A percentile compares a stretch with the other conserved stretches of the same genome.
These are phyloP conservation scores for Penicillium silybi DNA, from an alignment of 495 filamentous ascomycete genomes.

Conservation along the genomic window DNA sequence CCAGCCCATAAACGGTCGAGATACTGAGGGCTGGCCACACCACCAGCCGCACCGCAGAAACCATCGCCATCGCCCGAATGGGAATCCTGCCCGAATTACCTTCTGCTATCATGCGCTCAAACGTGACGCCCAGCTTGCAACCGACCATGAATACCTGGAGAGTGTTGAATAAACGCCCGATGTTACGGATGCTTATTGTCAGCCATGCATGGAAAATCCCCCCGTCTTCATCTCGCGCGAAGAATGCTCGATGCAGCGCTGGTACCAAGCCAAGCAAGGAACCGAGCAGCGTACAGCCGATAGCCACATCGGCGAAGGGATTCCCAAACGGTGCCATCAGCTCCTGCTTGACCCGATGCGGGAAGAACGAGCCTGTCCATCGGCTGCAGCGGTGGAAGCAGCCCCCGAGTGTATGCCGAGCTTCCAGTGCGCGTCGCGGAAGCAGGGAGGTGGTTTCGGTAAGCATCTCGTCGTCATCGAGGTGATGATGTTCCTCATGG, in stretches of 20 bases:
- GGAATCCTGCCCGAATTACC: too few species aligned
- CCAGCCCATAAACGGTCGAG: constrained; percentile 57
- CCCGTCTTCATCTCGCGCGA: background rate
- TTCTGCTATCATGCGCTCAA: too few species aligned
- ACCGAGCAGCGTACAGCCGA: background rate
- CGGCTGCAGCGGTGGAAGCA: constrained; percentile 1
- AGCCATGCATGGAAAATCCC: background rate
- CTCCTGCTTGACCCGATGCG: background rate
- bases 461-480: constrained; percentile 26
- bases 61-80: constrained; percentile 32
- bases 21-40: constrained; percentile 64
- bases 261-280: background rate
- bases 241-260: background rate
- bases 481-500: constrained; percentile 7
- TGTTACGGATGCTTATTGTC: background rate
- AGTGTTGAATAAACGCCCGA: background rate
- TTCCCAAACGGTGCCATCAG: background rate
- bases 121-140: too few species aligned
- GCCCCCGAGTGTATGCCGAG: constrained; percentile 1
- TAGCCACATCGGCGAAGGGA: background rate
- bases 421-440: background rate
- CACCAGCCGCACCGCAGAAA: constrained; percentile 61
- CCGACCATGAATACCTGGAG: too few species aligned
- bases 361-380: constrained; percentile 7
- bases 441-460: constrained; percentile 38